Percentiles rank a stretch among this genome's conserved stretches.
Conservation (phyloP, 192 early-diverging fungal genomes). For the Entophlyctis luteolus region DNA sequence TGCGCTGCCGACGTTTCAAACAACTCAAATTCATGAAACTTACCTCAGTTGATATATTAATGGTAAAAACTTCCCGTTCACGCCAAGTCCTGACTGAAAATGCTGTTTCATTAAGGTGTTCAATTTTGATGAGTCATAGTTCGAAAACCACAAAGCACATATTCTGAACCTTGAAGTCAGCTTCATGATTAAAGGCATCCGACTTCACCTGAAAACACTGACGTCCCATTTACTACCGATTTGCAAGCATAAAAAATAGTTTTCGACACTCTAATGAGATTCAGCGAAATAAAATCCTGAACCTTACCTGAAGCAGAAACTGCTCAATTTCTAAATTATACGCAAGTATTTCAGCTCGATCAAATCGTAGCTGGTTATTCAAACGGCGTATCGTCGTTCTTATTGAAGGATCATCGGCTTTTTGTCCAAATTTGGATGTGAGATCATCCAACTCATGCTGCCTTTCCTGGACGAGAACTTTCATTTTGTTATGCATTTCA, state of each 20-base stretch:
- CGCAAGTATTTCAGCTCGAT: constrained; percentile 29
- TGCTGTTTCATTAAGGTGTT: constrained; percentile 33
- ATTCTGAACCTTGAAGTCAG: constrained; percentile 8
- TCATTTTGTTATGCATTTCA: constrained; percentile 31
- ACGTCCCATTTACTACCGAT: constrained; percentile 36
- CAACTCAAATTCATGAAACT: constrained; percentile 30
- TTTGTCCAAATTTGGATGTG: constrained; percentile 17
- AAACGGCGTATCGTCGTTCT: constrained; percentile 21
- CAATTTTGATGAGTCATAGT: constrained; percentile 19
- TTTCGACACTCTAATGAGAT: constrained; percentile 32
- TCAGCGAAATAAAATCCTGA: not conserved
- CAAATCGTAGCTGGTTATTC: constrained; percentile 42
- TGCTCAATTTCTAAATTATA: constrained; percentile 25
- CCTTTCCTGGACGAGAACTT: constrained; percentile 32
- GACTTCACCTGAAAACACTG: constrained; percentile 35
- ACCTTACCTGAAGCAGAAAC: constrained; percentile 25
- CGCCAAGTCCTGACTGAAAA: no score
- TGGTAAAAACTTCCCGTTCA: constrained; percentile 20
- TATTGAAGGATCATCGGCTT: constrained; percentile 21
- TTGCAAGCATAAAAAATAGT: constrained; percentile 38
- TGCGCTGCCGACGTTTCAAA: constrained; percentile 21
- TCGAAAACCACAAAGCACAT: constrained; percentile 48
- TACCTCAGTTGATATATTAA: constrained; percentile 24
- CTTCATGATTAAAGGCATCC: not conserved
- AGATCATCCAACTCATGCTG: constrained; percentile 30